Evolutionary conservation across 2,329 filamentous ascomycete species (phyloP).

Genomic region (Fusarium papillatum): DNA sequence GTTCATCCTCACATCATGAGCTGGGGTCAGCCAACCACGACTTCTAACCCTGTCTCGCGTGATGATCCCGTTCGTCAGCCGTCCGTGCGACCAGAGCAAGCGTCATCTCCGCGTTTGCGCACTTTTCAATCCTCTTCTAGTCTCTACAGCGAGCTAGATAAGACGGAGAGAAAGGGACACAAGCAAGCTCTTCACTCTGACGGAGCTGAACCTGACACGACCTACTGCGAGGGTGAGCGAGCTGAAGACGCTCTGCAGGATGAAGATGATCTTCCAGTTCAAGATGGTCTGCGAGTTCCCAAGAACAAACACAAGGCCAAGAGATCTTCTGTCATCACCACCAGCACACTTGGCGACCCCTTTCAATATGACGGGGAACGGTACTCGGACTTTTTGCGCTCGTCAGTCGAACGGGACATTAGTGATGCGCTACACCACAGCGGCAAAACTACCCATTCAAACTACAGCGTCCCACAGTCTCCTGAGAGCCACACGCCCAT

Average conservation of each 20-base stretch:
- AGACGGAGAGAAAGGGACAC: slow-evolving; percentile 10
- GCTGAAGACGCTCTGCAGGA: neutral
- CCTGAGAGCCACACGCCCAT: slow-evolving; percentile 8
- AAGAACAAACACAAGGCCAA: slow-evolving; percentile 18
- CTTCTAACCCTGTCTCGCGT: slow-evolving; percentile 27
- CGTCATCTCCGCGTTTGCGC: slow-evolving; percentile 22
- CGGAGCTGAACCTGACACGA: neutral
- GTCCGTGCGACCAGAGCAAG: slow-evolving; percentile 20
- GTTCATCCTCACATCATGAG: slow-evolving; percentile 1
- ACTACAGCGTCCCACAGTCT: slow-evolving; percentile 3
- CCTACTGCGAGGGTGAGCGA: neutral
- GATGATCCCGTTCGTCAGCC: slow-evolving; percentile 19
- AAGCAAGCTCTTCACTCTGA: slow-evolving; percentile 6
- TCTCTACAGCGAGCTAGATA: slow-evolving; percentile 40
- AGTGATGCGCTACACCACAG: slow-evolving; percentile 54
- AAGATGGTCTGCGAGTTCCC: neutral
- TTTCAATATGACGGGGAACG: slow-evolving; percentile 60
- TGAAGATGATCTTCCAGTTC: neutral
- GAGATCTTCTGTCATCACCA: slow-evolving; percentile 48
- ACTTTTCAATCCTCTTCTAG: slow-evolving; percentile 48
- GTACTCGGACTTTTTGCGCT: slow-evolving; percentile 54
- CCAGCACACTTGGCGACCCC: slow-evolving; percentile 55
- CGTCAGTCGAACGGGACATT: slow-evolving; percentile 58
- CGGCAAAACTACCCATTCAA: slow-evolving; percentile 36
- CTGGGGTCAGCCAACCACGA: slow-evolving; percentile 14